Base-by-base conservation (phyloP, 2,329 filamentous ascomycete species). In the Exophiala xenobiotica region DNA sequence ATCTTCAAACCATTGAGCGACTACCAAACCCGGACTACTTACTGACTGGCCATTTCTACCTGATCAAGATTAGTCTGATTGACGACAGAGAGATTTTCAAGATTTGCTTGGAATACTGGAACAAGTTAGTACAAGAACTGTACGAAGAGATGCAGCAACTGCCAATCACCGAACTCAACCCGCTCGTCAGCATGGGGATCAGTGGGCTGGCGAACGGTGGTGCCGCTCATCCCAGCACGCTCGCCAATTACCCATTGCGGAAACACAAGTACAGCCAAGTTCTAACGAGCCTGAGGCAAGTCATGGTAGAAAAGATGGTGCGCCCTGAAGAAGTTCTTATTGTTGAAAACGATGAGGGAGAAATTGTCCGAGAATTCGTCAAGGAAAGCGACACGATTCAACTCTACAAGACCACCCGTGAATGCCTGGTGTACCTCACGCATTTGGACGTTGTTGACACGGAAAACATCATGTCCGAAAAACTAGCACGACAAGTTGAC, bases 221-320 rank as follows among this genome's bases (percentile, higher is more conserved):
- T 38, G 91, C 90, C 2, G 87, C 90, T 43, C 90, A 96, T 67
- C 90, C 92, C 1, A 82, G 77, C 46, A 76, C 92, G n/a, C 78
- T 97, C 56, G 86, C 85, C 63, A 95, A 90, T 70, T 95, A 95
- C 65, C 90, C 92, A 9, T 81, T 99, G 38, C 86, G 95, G 56
- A 99, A 99, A 77, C 92, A 99, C 79, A 97, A 96, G 74, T 99
- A 97, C 72, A 86, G 86, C 59, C 90, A 96, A 67, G 87, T 99
- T 16, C 76, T 99, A 43, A 92, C 92, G 7, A 97, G 96, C 69
- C 78, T 99, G 51, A 86, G 93, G 61, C 87, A 92, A 19, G 93
- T 99, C 60, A 99, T 99, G 93, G 97, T 99, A 57, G 93, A 99
- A 75, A 96, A 96, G 78, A 99, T 99, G 93, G 93, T 99, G 24